Base-by-base conservation (phyloP, 2,329 filamentous ascomycete species). In the Hypoxylon sp. region DNA sequence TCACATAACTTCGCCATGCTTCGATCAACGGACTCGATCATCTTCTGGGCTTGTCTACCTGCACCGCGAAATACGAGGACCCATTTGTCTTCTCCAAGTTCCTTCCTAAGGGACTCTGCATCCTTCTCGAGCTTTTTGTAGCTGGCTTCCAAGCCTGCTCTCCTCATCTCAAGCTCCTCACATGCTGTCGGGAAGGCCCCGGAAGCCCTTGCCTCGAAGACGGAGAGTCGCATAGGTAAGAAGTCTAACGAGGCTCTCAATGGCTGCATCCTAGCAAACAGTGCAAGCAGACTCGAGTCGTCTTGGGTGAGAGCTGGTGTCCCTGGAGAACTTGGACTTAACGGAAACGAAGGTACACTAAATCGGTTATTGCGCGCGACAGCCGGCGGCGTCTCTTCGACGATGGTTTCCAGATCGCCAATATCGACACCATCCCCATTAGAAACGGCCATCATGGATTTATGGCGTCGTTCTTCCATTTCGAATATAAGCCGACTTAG, bases 181-280 rank as follows among this genome's bases (percentile, higher is more conserved):
- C 92, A 97, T 0, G 93, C 92, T 6, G 89, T 94, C 0, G 94
- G 93, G 63, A 99, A 97, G 5, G 90, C 82, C 2, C 75, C 75
- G 50, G 89, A 84, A 0, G 91, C 94, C 56, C 91, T 83, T 2
- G 82, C 78, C 63, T 93, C 86, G 66, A 97, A 99, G 32, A 89
- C 89, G 1, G 90, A 91, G 11, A 99, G 74, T 43, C 93, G 82
- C 93, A 97, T 97, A 1, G 94, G 94, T 15, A 99, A 74, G 65
- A 99, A 99, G 70, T 97, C 94, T 23, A 99, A 78, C 0, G 92
- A 97, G 1, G 94, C 94, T 45, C 92, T 83, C 13, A 99, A 75
- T 1, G 94, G 93, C 64, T 97, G 94, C 88, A 97, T 96, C 49
- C 93, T 85, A 4, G 94, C 94, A 71, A 97, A 97, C 8, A 99